A percentile compares a stretch with the other conserved stretches of the same genome.
Evolutionary conservation across 1,284 basidiomycete genomes (phyloP).

Genomic region (Cryptococcus sp.): DNA sequence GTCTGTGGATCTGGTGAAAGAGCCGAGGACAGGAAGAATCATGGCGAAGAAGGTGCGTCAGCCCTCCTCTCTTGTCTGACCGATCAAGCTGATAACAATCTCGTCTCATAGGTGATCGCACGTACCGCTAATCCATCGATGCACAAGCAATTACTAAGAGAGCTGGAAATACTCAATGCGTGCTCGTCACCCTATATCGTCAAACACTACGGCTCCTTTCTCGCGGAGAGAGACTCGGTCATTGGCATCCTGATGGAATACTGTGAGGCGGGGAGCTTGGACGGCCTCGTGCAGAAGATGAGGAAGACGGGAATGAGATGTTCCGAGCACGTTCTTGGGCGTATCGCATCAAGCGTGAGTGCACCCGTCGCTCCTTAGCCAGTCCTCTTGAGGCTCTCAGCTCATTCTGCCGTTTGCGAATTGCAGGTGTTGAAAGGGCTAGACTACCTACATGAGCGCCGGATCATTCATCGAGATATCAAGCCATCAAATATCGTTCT

Average conservation of each 20-base stretch:
- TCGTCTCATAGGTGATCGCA: slow-evolving; percentile 69
- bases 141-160: slow-evolving; percentile 84
- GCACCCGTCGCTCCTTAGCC: background rate
- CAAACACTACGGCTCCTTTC: slow-evolving; percentile 90
- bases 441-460: slow-evolving; percentile 84
- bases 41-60: slow-evolving; percentile 79
- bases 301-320: slow-evolving; percentile 76
- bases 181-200: slow-evolving; percentile 88
- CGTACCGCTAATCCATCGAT: slow-evolving; percentile 86
- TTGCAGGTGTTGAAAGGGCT: slow-evolving; percentile 79
- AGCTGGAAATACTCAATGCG: slow-evolving; percentile 84
- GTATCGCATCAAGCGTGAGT: slow-evolving; percentile 84
- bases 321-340: slow-evolving; percentile 87
- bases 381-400: background rate
- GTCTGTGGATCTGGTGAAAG: slow-evolving; percentile 86
- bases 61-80: no score
- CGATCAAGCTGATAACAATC: background rate
- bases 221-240: slow-evolving; percentile 86
- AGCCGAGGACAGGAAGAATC: slow-evolving; percentile 71
- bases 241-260: slow-evolving; percentile 97
- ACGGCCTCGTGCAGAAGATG: slow-evolving; percentile 82
- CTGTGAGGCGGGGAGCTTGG: slow-evolving; percentile 79
- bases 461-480: slow-evolving; percentile 96
- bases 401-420: background rate
- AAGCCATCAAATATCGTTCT: slow-evolving; percentile 95